Evolutionary conservation across 176 grass and related monocot species (phyloP).

Genomic region (Phragmites australis): DNA sequence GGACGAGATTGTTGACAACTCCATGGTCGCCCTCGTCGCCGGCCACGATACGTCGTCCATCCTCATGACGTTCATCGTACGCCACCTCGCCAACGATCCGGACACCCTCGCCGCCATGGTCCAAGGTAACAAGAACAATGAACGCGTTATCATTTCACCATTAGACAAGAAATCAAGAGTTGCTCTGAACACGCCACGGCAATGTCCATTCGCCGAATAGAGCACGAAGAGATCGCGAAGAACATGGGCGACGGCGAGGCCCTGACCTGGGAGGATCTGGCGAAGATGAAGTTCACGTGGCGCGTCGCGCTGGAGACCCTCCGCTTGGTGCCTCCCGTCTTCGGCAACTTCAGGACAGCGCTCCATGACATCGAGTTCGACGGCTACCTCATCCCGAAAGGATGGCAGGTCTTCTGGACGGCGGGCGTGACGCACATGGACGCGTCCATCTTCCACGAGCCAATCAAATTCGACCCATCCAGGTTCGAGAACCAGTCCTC

Average conservation of each 20-base stretch:
- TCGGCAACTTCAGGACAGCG: constrained; percentile 49
- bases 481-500: constrained; percentile 35
- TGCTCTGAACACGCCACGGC: background rate
- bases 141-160: background rate
- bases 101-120: constrained; percentile 33
- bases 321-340: constrained; percentile 40
- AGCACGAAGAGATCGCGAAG: constrained; percentile 46
- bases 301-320: constrained; percentile 45
- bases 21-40: constrained; percentile 35
- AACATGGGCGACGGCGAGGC: constrained; percentile 32
- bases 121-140: constrained; percentile 15
- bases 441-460: constrained; percentile 31
- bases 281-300: constrained; percentile 60
- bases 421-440: constrained; percentile 55
- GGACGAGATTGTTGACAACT: constrained; percentile 58
- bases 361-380: constrained; percentile 48
- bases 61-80: constrained; percentile 63
- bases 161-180: too few species aligned
- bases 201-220: background rate
- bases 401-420: constrained; percentile 61
- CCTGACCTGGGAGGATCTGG: constrained; percentile 49
- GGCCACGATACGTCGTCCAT: constrained; percentile 52
- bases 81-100: constrained; percentile 49
- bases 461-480: constrained; percentile 36
- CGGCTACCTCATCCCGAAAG: constrained; percentile 51